phyloP scores from a whole-genome alignment of 352 stramenopile species.

The Paralagenidium karlingii region DNA sequence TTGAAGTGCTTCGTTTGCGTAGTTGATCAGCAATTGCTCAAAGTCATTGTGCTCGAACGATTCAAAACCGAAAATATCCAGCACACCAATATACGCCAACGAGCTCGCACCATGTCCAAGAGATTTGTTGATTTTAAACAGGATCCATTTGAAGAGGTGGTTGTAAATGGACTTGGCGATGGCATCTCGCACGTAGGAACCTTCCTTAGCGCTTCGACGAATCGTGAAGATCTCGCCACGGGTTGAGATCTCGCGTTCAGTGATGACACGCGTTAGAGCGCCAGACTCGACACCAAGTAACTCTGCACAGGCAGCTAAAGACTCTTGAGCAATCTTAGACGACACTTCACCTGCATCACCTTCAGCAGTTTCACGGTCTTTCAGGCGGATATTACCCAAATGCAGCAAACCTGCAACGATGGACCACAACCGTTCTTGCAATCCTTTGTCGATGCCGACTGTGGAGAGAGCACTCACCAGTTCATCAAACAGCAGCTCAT shows the following conservation, averaged over 20 bases:
- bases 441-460: slow-evolving; percentile 45
- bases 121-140: slow-evolving; percentile 72
- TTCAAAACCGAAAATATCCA: slow-evolving; percentile 98
- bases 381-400: slow-evolving; percentile 65
- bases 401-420: slow-evolving; percentile 66
- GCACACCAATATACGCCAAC: slow-evolving; percentile 85
- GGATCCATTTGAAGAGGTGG: slow-evolving; percentile 77
- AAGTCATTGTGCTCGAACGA: slow-evolving; percentile 91
- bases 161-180: slow-evolving; percentile 92
- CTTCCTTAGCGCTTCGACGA: slow-evolving; percentile 61
- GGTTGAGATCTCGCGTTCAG: slow-evolving; percentile 63
- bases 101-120: slow-evolving; percentile 61
- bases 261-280: slow-evolving; percentile 61
- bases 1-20: slow-evolving; percentile 81
- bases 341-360: slow-evolving; percentile 60
- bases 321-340: slow-evolving; percentile 18
- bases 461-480: slow-evolving; percentile 61
- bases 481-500: slow-evolving; percentile 81
- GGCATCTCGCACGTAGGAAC: slow-evolving; percentile 79
- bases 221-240: slow-evolving; percentile 75
- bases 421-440: slow-evolving; percentile 73
- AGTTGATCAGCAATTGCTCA: slow-evolving; percentile 86
- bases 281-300: slow-evolving; percentile 66
- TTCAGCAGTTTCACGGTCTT: slow-evolving; percentile 68
- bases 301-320: slow-evolving; percentile 31